Conservation (phyloP, 306 rosid genomes). For the Fagus sylvatica region DNA sequence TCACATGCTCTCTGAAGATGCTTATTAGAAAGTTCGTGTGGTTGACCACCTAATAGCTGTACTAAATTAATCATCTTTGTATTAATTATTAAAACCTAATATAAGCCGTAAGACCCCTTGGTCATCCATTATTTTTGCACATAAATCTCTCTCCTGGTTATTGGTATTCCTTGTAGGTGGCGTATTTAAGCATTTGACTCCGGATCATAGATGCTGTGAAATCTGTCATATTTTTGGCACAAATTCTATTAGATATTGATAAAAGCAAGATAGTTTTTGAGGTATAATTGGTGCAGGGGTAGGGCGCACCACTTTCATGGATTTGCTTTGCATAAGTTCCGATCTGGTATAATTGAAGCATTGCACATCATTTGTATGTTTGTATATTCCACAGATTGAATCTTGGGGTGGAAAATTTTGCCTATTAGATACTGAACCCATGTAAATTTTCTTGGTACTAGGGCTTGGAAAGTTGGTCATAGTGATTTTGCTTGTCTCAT, state of each 20-base stretch:
- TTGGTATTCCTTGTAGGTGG: background rate
- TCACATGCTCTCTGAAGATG: constrained; percentile 14
- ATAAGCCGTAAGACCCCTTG: background rate
- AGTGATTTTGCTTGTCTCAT: background rate
- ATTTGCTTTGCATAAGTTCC: background rate
- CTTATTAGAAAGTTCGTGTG: constrained; percentile 5
- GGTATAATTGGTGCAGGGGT: background rate
- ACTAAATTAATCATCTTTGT: background rate
- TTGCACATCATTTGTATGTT: background rate
- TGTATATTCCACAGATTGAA: background rate
- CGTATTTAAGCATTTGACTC: background rate
- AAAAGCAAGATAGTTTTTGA: background rate
- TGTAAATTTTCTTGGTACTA: background rate
- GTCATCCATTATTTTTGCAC: background rate
- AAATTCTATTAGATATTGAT: background rate
- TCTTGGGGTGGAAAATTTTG: background rate
- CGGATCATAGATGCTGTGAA: background rate
- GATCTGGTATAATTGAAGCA: background rate
- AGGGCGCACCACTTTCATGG: background rate
- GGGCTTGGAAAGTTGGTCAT: background rate
- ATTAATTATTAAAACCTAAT: background rate
- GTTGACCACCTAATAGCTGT: background rate
- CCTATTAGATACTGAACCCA: background rate
- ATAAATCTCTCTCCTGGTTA: background rate
- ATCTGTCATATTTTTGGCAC: background rate